Evolutionary conservation across 306 rosid species (phyloP).

Genomic region (Prunus padus): DNA sequence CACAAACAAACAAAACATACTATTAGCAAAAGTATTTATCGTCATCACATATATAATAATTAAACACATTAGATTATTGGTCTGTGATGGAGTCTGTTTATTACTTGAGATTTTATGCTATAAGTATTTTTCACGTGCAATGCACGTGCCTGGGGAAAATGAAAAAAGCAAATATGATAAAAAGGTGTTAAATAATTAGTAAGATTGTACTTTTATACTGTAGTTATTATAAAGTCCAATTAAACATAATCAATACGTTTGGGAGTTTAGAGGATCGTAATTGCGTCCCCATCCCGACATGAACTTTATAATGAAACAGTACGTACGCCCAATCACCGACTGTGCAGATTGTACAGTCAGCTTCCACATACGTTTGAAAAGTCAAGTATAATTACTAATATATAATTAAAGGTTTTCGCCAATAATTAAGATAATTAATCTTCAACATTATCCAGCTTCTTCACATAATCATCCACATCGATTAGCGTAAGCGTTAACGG

Average conservation of each 20-base stretch:
- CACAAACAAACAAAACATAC: background rate
- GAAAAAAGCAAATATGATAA: constrained; percentile 14
- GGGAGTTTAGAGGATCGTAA: background rate
- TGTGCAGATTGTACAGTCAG: background rate
- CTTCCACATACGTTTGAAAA: constrained; percentile 27
- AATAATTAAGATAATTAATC: background rate
- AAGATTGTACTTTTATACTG: constrained; percentile 28
- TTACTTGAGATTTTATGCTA: background rate
- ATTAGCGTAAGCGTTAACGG: background rate
- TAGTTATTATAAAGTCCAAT: constrained; percentile 19
- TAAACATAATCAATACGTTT: background rate
- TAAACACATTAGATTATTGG: too few relatives aligned
- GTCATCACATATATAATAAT: background rate
- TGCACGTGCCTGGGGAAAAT: constrained; percentile 44
- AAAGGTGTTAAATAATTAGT: constrained; percentile 15
- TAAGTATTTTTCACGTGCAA: background rate
- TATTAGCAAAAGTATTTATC: background rate
- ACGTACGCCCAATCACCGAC: background rate
- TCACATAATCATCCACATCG: background rate
- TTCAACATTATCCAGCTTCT: background rate
- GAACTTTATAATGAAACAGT: background rate
- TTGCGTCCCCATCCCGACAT: background rate
- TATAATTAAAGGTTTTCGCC: background rate
- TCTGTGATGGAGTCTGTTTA: background rate
- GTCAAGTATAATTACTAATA: constrained; percentile 47